Evolutionary conservation across 352 stramenopile species (phyloP).

Genomic region (Pythium sp.): DNA sequence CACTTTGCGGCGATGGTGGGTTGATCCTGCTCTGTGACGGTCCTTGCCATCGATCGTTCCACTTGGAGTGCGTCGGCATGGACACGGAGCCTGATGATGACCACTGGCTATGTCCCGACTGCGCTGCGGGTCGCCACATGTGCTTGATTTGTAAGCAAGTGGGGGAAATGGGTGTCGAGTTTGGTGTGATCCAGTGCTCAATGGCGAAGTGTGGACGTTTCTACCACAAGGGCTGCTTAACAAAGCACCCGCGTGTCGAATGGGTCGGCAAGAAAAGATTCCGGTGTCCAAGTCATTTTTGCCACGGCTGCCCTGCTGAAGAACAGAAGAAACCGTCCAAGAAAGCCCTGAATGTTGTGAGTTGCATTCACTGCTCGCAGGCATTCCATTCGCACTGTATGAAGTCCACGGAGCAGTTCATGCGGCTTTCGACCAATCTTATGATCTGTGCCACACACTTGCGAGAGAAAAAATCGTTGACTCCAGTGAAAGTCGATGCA

Average conservation of each 20-base stretch:
- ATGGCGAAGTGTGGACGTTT: slow-evolving; percentile 92
- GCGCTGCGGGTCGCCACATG: slow-evolving; percentile 85
- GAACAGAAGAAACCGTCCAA: slow-evolving; percentile 36
- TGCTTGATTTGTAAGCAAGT: slow-evolving; percentile 91
- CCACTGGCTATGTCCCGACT: slow-evolving; percentile 91
- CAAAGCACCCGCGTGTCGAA: slow-evolving; percentile 68
- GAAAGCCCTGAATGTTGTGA: slow-evolving; percentile 49
- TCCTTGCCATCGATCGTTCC: slow-evolving; percentile 91
- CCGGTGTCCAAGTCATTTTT: slow-evolving; percentile 90
- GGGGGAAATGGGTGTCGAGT: slow-evolving; percentile 86
- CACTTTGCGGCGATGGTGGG: slow-evolving; percentile 88
- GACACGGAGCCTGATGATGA: slow-evolving; percentile 77
- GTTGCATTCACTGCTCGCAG: slow-evolving; percentile 87
- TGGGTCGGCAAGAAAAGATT: slow-evolving; percentile 89
- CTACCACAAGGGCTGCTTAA: slow-evolving; percentile 90
- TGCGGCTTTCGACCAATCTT: slow-evolving; percentile 80
- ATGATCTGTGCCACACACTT: slow-evolving; percentile 90
- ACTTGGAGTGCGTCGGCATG: slow-evolving; percentile 90
- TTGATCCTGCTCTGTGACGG: slow-evolving; percentile 91
- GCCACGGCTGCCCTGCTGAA: slow-evolving; percentile 56
- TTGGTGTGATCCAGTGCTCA: slow-evolving; percentile 89
- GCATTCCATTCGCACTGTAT: slow-evolving; percentile 84
- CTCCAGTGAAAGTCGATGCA: not conserved
- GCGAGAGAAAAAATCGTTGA: slow-evolving; percentile 34
- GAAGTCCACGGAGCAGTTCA: slow-evolving; percentile 62